A percentile compares a stretch with the other conserved stretches of the same genome.
phyloP scores from a whole-genome alignment of 345 rosid species.

The Brassica rapa region DNA sequence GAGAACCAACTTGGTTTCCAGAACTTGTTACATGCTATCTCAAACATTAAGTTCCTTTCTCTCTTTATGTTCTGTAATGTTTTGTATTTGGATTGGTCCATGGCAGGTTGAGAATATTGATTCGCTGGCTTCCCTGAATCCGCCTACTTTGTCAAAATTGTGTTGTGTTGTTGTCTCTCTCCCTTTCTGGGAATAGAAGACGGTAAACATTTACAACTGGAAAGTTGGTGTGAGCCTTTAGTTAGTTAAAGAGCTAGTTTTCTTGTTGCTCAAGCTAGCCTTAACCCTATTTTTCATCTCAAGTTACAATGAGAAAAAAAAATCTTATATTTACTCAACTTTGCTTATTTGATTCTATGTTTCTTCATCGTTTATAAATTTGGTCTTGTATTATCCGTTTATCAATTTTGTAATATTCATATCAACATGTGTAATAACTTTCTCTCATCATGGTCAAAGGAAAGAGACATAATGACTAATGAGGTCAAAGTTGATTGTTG shows the following conservation, averaged over 20 bases:
- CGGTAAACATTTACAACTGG: conserved; percentile 10
- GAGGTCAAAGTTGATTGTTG: neutral
- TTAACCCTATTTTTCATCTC: too few species aligned
- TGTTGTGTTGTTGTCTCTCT: conserved; percentile 8
- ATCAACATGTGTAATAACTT: conserved; percentile 4
- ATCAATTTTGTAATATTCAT: neutral
- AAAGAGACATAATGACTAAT: neutral
- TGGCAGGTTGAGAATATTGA: conserved; percentile 16
- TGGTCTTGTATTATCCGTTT: neutral
- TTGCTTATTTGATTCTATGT: neutral
- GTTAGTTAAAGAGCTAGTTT: conserved; percentile 28
- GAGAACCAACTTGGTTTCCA: conserved; percentile 5
- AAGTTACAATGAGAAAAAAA: too few species aligned
- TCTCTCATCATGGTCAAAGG: neutral
- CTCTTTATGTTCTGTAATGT: too few species aligned
- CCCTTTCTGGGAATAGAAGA: neutral
- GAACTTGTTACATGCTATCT: neutral
- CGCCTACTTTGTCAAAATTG: conserved; percentile 1
- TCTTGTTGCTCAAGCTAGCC: neutral
- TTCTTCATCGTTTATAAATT: neutral
- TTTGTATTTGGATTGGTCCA: neutral
- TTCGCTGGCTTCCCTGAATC: neutral
- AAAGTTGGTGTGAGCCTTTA: neutral
- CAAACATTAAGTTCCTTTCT: neutral
- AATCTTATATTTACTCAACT: neutral